Base-by-base conservation (phyloP, 2,329 filamentous ascomycete genomes). In the Aspergillus sojae region DNA sequence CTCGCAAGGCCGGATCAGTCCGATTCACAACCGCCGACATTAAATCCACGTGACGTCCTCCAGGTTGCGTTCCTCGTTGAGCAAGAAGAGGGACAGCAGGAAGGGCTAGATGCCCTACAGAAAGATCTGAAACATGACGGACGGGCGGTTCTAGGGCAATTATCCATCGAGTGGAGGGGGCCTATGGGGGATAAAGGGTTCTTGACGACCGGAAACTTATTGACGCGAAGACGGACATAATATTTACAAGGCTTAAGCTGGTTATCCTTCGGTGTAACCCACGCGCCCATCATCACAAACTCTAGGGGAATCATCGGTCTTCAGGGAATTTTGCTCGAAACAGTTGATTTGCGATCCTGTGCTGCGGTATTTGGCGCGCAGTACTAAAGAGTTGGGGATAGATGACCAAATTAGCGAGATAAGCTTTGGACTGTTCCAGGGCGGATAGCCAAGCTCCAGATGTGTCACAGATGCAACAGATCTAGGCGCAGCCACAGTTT, bases 181-280 rank as follows among this genome's bases (percentile, higher is more conserved):
- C 87, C 91, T 65, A 94, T 97, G 90, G 95, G 95, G 0, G 95
- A 94, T 78, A 86, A 88, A 71, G 95, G 95, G 0, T 94, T 89
- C 70, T 81, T 99, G 74, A 93, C 90, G 52, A 99, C 95, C 7
- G 94, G 94, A 11, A 94, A 91, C 83, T 80, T 96, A 58, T 72
- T 82, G 69, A 82, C 80, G 32, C 77, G 80, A 68, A 80, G 77
- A 70, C 75, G 77, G 61, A 65, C 67, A 56, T 76, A 68, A 76
- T 46, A 45, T 45, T 39, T 16, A 41, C 10, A 16, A 23, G 19
- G 14, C n/a, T 48, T 21, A 54, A 60, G 12, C 41, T 54, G 21
- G 43, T 30, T 14, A 58, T 34, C n/a, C 34, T 30, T 30, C 43
- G 52, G 26, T 46, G 28, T 52, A 32, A 19, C 16, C 26, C 28